Evolutionary conservation across 2,329 filamentous ascomycete genomes (phyloP).

Genomic region (Sclerotiophoma versabilis): DNA sequence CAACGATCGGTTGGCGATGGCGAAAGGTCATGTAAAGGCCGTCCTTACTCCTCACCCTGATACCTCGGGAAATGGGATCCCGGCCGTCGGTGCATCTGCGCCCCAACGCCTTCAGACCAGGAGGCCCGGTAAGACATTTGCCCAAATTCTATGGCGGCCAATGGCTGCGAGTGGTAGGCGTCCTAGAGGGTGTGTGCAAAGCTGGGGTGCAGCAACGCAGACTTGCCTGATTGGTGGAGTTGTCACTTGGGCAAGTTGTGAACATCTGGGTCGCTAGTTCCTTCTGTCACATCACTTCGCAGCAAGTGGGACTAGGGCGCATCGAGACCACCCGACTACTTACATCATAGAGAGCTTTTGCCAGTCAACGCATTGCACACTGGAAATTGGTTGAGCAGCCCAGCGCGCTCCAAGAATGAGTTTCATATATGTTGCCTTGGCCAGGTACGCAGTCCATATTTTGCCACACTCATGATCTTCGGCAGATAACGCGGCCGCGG

Average conservation of each 20-base stretch:
- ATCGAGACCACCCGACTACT: constrained; percentile 5
- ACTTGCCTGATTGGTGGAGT: constrained; percentile 15
- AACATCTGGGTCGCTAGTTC: neutral
- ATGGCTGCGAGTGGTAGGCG: constrained; percentile 3
- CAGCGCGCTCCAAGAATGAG: neutral
- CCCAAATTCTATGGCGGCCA: neutral
- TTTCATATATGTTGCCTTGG: neutral
- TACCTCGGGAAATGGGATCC: constrained; percentile 11
- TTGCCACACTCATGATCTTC: constrained; percentile 9
- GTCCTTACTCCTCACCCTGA: neutral
- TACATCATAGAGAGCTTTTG: neutral
- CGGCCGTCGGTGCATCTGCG: constrained; percentile 9
- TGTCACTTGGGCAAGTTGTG: constrained; percentile 3
- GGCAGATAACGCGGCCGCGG: constrained; percentile 4
- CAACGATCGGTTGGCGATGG: constrained; percentile 6
- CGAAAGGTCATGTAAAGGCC: neutral
- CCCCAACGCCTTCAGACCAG: neutral
- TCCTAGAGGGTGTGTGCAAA: constrained; percentile 13
- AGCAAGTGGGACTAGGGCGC: constrained; percentile 8
- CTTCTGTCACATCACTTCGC: constrained; percentile 3
- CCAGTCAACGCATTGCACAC: constrained; percentile 3
- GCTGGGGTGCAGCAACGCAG: constrained; percentile 16
- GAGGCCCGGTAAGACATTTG: neutral
- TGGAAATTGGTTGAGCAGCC: constrained; percentile 8
- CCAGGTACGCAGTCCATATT: constrained; percentile 8